Evolutionary conservation across 257 asterid species (phyloP).

Genomic region (Solanum corneliomulleri): DNA sequence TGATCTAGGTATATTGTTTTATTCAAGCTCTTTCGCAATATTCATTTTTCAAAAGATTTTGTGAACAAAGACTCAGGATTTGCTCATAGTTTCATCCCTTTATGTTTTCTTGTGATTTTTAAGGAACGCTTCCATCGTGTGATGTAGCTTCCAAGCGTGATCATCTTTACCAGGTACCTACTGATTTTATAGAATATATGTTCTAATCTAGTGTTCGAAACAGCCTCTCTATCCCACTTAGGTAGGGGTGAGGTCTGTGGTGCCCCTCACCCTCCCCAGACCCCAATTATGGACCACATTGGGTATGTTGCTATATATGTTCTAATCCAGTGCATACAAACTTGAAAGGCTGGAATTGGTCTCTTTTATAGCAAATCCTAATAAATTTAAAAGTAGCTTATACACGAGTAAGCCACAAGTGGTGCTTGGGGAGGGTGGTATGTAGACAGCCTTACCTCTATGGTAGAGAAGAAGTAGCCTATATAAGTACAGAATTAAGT

Average conservation of each 20-base stretch:
- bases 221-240: neutral
- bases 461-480: neutral
- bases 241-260: neutral
- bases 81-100: neutral
- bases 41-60: neutral
- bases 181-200: neutral
- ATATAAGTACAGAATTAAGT: neutral
- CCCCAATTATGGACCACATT: neutral
- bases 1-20: constrained; percentile 48
- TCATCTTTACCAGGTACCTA: constrained; percentile 78
- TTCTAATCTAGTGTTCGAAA: neutral
- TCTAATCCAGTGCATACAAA: neutral
- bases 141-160: constrained; percentile 78
- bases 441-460: neutral
- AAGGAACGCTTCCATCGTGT: constrained; percentile 62
- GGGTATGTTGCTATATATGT: neutral
- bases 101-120: constrained; percentile 3
- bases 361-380: neutral
- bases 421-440: neutral
- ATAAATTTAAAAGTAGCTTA: neutral
- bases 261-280: neutral
- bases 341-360: neutral
- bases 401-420: neutral
- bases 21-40: neutral
- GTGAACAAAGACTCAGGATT: neutral